phyloP scores from a whole-genome alignment of 805 yeast genomes.

The Ogataea thermomethanolica region DNA sequence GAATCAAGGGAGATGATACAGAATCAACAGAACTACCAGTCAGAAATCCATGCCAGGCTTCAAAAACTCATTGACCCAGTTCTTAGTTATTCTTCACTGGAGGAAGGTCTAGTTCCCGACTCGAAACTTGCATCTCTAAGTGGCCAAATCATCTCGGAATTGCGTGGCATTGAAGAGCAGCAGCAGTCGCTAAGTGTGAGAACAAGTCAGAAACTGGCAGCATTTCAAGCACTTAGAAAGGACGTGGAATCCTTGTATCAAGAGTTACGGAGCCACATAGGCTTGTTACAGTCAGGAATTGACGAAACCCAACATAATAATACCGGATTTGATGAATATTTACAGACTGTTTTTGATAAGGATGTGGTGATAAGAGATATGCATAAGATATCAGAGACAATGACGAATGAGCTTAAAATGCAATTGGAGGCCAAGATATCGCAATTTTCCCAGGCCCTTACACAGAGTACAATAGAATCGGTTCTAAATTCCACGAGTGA shows the following conservation, averaged over 20 bases:
- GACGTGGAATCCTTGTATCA: constrained; percentile 6
- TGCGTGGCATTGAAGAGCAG: constrained; percentile 8
- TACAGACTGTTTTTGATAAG: background rate
- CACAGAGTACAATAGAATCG: constrained; percentile 9
- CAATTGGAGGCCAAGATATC: constrained; percentile 7
- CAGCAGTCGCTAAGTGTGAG: constrained; percentile 4
- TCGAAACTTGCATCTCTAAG: constrained; percentile 1
- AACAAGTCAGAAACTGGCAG: constrained; percentile 12
- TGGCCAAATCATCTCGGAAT: background rate
- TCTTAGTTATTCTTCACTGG: constrained; percentile 8
- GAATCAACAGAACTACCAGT: constrained; percentile 15
- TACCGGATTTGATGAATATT: constrained; percentile 4
- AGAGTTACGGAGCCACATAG: background rate
- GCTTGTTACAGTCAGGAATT: background rate
- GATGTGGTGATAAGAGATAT: constrained; percentile 1
- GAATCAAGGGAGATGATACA: constrained; percentile 26
- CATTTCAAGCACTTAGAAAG: constrained; percentile 8
- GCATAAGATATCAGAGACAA: constrained; percentile 4
- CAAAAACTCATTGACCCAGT: constrained; percentile 15
- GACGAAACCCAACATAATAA: constrained; percentile 5
- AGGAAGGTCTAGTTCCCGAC: background rate
- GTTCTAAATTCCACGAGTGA: constrained; percentile 9
- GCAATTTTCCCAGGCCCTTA: constrained; percentile 8
- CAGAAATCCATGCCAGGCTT: constrained; percentile 17
- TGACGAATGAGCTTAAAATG: constrained; percentile 8